Percentiles rank a stretch among this genome's conserved stretches.
These are phyloP conservation scores for Hymenoscyphus occultus DNA, from an alignment of 2,329 filamentous ascomycete genomes.

Conservation along the genomic window DNA sequence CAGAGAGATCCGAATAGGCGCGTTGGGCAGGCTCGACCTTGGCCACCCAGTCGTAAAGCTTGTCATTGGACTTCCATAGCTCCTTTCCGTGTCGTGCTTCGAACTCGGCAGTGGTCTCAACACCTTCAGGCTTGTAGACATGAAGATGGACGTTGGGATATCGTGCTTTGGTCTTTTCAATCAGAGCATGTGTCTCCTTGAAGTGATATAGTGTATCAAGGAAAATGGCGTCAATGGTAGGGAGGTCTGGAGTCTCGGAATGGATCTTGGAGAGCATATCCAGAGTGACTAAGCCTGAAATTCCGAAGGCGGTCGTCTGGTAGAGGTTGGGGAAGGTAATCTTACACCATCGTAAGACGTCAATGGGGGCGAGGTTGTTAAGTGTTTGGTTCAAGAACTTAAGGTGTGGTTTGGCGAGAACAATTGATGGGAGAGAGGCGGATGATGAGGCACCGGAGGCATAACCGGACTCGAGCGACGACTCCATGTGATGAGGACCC, in stretches of 20 bases:
- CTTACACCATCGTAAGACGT: conserved; percentile 89
- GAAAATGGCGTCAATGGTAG: conserved; percentile 68
- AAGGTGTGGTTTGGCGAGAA: conserved; percentile 84
- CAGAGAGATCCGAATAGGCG: conserved; percentile 81
- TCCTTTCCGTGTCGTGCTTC: conserved; percentile 75
- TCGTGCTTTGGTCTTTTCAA: conserved; percentile 68
- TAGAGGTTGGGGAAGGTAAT: conserved; percentile 86
- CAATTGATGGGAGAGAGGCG: conserved; percentile 67
- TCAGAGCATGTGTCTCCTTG: conserved; percentile 68
- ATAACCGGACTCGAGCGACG: conserved; percentile 77
- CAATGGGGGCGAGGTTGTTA: conserved; percentile 82
- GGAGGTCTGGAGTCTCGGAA: conserved; percentile 57
- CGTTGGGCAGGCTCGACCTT: conserved; percentile 96
- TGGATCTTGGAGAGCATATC: conserved; percentile 81
- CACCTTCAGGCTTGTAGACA: conserved; percentile 81
- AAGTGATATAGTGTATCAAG: conserved; percentile 84
- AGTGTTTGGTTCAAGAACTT: conserved; percentile 88
- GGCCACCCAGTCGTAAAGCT: conserved; percentile 94
- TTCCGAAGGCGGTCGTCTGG: conserved; percentile 80
- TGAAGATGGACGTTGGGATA: conserved; percentile 83
- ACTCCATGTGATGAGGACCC: conserved; percentile 24
- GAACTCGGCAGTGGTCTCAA: conserved; percentile 72
- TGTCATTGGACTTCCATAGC: conserved; percentile 80
- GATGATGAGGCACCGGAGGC: conserved; percentile 61
- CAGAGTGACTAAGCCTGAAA: conserved; percentile 77